Evolutionary conservation across 177 flowering plant genomes (phyloP), one percentile per base, ranked within the genome.

Genomic region (Vitis hybrid): DNA sequence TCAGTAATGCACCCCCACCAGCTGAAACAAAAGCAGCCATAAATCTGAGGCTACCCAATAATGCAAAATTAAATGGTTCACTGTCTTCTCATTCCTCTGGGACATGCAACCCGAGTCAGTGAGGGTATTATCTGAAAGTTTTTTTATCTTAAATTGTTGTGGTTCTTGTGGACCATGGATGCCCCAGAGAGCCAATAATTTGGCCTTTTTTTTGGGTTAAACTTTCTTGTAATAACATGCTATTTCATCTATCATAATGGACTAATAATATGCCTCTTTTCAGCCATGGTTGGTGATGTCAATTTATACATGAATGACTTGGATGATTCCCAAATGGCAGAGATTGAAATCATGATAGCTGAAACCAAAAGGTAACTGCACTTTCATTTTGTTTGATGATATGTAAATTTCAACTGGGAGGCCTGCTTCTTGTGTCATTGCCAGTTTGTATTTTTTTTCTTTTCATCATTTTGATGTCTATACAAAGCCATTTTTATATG

Each of bases 201-300:
- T 55, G 18, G 3, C n/a, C 0, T 60, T 60, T 13, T 15, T 60
- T 11, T 24, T 11, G 5, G 20, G 47, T 19, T 47, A 33, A 28
- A 24, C 2, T 7, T 50, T 61, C 5, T 14, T 20, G 1, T 14
- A 49, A 6, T 19, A 11, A 19, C 11, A 2, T 49, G 17, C 1
- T 24, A 59, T 60, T 4, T n/a, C 55, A 15, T 15, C 11, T 8
- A 6, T 3, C 44, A 7, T 12, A 15, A 63, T n/a, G 52, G 66
- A n/a, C 17, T 53, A 68, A 59, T 31, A 12, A 7, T 47, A 2
- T 65, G 59, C 51, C 59, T 52, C 61, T 73, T 79, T 78, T 51
- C 91, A 95, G 99, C 97, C 49, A 94, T 94, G 99, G 88, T 80
- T 71, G 99, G 99, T 72, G 99, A 96, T 82, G 98, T 96, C 49